Evolutionary conservation across 345 rosid species (phyloP).

Genomic region (Populus nigra): DNA sequence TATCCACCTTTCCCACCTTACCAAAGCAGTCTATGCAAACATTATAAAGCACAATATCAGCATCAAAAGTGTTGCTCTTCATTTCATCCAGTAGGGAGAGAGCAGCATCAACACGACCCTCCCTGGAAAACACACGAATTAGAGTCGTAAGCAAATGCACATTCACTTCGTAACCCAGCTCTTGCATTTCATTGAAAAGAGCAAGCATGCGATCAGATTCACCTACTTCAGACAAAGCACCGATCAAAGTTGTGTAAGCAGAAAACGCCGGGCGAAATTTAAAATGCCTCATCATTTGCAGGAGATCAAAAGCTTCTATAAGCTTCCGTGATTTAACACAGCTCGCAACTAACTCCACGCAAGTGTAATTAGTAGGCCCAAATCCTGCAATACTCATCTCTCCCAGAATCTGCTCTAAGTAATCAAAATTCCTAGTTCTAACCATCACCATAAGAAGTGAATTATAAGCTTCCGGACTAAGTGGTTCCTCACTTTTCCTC

Average conservation of each 20-base stretch:
- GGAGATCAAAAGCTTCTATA: constrained; percentile 67
- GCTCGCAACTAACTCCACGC: constrained; percentile 57
- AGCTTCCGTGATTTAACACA: constrained; percentile 62
- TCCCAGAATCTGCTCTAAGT: constrained; percentile 64
- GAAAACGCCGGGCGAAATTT: constrained; percentile 90
- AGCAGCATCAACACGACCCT: constrained; percentile 80
- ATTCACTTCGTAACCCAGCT: constrained; percentile 82
- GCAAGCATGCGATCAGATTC: constrained; percentile 71
- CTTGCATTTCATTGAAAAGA: constrained; percentile 92
- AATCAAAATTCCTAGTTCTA: constrained; percentile 47
- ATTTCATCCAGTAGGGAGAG: constrained; percentile 83
- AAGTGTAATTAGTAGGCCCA: constrained; percentile 54
- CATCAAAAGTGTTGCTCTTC: constrained; percentile 73
- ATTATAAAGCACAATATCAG: constrained; percentile 84
- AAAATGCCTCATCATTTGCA: constrained; percentile 85
- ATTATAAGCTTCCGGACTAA: constrained; percentile 75
- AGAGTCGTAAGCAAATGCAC: constrained; percentile 84
- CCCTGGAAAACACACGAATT: constrained; percentile 75
- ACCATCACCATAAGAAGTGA: constrained; percentile 75
- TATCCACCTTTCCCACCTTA: constrained; percentile 82
- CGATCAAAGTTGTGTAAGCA: constrained; percentile 84
- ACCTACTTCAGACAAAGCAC: constrained; percentile 59
- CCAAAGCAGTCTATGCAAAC: constrained; percentile 96
- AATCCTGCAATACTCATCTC: constrained; percentile 91
- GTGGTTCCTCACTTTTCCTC: constrained; percentile 51